Base-by-base conservation (phyloP, 805 yeast species). In the Zygosaccharomyces bisporus region DNA sequence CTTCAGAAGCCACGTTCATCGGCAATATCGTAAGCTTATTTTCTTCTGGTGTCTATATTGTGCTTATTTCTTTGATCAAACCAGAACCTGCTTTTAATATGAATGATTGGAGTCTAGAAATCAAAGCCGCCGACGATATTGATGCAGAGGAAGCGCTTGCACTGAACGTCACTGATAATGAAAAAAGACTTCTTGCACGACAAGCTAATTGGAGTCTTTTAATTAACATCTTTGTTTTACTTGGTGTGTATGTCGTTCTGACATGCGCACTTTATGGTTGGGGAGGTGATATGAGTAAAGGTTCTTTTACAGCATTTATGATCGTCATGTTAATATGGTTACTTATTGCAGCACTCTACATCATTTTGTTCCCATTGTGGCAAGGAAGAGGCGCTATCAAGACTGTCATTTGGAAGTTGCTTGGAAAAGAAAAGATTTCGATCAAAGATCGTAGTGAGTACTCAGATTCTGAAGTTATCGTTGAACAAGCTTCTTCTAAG, bases 1-100 rank as follows among this genome's bases (percentile, higher is more conserved):
- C 72, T 2, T 74, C 75, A 46, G 69, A 70, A 46, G 57, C 67
- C 13, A 53, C 61, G 67, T 73, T 58, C 64, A 75, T 64, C 68
- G 79, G 79, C 42, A 67, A 52, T 60, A 72, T 52, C 63, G 72
- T 62, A 58, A 70, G 60, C 24, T 56, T 43, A 64, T 74, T 60
- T 43, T 58, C 60, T 6, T 52, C 65, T 12, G 53, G 55, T 27
- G 55, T 66, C 24, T 64, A 57, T 34, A 53, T 64, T n/a, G 56
- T 57, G 20, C 34, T 56, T 10, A 45, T 65, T 18, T 58, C 68
- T n/a, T 49, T 51, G 27, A 29, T 64, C 18, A 63, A 53, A 45
- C 69, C 68, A 13, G 58, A 59, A 17, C 45, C 43, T 4, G 46
- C 74, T 69, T 63, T 61, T 48, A 64, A 64, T 41, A 49, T 62